Percentiles rank a stretch among this genome's conserved stretches.
Conservation (phyloP, 163 green algal genomes). For the Scenedesmus sp. region DNA sequence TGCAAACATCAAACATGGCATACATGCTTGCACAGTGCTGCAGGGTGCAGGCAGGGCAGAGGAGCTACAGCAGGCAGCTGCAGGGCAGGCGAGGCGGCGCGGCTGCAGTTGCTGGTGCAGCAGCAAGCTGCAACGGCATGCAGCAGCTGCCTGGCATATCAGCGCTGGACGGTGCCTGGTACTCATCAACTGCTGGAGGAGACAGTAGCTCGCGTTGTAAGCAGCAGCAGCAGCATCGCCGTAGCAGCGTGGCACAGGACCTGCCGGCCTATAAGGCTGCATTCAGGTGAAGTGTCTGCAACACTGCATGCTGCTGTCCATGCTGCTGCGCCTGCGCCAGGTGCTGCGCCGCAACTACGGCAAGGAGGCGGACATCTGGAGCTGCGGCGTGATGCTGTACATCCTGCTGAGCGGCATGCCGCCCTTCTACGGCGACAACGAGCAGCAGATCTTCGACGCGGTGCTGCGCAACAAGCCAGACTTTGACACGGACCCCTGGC, state of each 20-base stretch:
- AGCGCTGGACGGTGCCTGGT: not conserved
- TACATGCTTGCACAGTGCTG: not conserved
- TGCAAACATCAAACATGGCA: not conserved
- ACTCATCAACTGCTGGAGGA: not conserved
- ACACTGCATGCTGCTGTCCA: not conserved
- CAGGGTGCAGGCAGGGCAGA: not conserved
- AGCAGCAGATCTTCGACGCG: slow-evolving; percentile 94
- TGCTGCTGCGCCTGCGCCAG: slow-evolving; percentile 33
- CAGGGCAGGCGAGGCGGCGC: not conserved
- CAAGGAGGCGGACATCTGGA: slow-evolving; percentile 96
- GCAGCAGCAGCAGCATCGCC: not conserved
- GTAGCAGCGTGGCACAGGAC: not conserved
- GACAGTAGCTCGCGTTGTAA: not conserved
- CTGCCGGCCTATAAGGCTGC: not conserved
- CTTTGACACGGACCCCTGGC: slow-evolving; percentile 94
- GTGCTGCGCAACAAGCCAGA: slow-evolving; percentile 93
- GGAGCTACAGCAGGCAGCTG: not conserved
- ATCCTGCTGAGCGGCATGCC: slow-evolving; percentile 96
- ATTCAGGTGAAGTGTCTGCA: not conserved
- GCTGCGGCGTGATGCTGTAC: slow-evolving; percentile 98
- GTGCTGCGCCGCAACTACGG: slow-evolving; percentile 86
- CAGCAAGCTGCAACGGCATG: not conserved
- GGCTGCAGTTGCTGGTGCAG: not conserved
- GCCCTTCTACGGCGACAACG: slow-evolving; percentile 97
- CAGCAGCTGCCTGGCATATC: not conserved